These are phyloP conservation scores for Thelonectria blattea DNA, from an alignment of 2,329 filamentous ascomycete species.

Conservation along the genomic window DNA sequence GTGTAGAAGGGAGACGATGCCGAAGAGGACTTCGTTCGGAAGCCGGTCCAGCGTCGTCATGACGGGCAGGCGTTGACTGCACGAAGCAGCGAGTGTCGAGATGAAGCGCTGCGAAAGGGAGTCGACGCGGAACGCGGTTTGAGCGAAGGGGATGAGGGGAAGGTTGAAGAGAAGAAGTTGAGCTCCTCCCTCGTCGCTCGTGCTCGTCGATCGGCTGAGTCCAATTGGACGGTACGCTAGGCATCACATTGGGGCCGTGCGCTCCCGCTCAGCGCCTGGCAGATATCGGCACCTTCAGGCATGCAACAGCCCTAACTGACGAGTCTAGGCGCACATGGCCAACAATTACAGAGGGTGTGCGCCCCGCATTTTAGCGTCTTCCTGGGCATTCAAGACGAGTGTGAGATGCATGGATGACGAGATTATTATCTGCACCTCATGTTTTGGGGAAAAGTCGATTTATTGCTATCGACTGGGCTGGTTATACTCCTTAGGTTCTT, in stretches of 20 bases:
- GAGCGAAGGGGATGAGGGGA: constrained; percentile 26
- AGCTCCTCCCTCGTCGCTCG: neutral
- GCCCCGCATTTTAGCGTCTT: too few species aligned
- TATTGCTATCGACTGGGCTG: too few species aligned
- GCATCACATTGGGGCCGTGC: neutral
- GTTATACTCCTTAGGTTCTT: too few species aligned
- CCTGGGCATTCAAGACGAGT: too few species aligned
- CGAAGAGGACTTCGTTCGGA: constrained; percentile 38
- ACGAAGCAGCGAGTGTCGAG: constrained; percentile 23
- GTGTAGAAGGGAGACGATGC: constrained; percentile 33
- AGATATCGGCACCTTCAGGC: too few species aligned
- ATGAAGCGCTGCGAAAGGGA: neutral
- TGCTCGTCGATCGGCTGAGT: constrained; percentile 11
- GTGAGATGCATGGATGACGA: too few species aligned
- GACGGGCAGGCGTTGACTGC: constrained; percentile 25
- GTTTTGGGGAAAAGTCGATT: too few species aligned
- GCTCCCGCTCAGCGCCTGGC: too few species aligned
- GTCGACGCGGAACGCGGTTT: constrained; percentile 12
- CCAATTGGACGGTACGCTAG: constrained; percentile 17
- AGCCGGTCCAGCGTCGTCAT: constrained; percentile 41
- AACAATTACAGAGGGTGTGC: too few species aligned
- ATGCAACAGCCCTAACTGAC: too few species aligned
- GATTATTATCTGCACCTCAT: too few species aligned
- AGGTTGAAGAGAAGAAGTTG: constrained; percentile 20
- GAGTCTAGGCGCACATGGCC: too few species aligned